Conservation (phyloP, 805 yeast species). For the Yarrowia divulgata region DNA sequence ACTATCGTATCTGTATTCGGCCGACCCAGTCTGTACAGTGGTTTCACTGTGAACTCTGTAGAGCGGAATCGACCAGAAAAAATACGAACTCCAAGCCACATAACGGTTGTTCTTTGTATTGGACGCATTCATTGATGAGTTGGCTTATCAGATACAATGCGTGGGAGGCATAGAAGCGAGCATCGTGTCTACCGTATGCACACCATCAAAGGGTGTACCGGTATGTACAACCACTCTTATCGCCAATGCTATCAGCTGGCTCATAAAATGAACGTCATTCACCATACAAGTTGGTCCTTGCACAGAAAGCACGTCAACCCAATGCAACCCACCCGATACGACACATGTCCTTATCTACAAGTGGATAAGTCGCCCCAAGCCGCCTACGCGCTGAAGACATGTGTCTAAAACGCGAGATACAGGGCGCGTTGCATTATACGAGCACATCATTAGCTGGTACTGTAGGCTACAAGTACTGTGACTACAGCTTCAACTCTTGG, state of each 20-base stretch:
- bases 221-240: too few species aligned
- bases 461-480: too few species aligned
- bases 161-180: too few species aligned
- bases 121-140: too few species aligned
- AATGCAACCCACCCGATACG: background rate
- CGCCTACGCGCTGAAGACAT: background rate
- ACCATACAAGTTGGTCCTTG: too few species aligned
- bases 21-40: background rate
- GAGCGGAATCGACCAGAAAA: background rate
- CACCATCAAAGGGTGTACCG: too few species aligned
- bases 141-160: too few species aligned
- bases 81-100: conserved; percentile 18
- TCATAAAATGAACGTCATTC: too few species aligned
- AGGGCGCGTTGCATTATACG: background rate
- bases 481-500: background rate
- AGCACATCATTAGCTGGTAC: background rate
- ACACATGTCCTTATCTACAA: background rate
- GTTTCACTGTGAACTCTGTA: conserved; percentile 10
- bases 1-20: background rate
- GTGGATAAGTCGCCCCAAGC: background rate
- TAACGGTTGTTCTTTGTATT: background rate
- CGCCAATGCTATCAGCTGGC: too few species aligned
- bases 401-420: conserved; percentile 7
- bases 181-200: too few species aligned
- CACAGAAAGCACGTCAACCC: background rate